These are phyloP conservation scores for Lactarius quietus DNA, from an alignment of 768 basidiomycete genomes.

Conservation along the genomic window DNA sequence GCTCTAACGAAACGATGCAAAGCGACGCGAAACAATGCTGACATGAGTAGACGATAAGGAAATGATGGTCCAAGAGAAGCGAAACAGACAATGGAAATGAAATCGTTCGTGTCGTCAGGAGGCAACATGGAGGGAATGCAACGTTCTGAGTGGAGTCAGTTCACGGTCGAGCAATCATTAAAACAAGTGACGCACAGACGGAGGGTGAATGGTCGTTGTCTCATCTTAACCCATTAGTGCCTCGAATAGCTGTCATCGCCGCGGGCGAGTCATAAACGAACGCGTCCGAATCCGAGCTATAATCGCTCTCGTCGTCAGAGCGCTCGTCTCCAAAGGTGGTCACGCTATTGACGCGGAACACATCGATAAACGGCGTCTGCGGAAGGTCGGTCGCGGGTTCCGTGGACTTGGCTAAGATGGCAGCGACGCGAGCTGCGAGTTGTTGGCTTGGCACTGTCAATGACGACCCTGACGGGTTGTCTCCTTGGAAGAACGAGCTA, in stretches of 20 bases:
- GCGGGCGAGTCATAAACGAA: slow-evolving; percentile 37
- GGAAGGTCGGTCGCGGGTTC: slow-evolving; percentile 53
- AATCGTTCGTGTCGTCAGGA: slow-evolving; percentile 1
- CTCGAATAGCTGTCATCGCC: slow-evolving; percentile 13
- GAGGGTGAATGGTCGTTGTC: neutral
- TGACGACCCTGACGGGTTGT: slow-evolving; percentile 17
- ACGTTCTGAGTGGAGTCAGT: neutral
- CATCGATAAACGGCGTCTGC: slow-evolving; percentile 76
- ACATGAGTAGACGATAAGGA: neutral
- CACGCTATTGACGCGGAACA: slow-evolving; percentile 54
- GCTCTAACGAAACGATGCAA: slow-evolving; percentile 2
- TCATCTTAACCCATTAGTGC: slow-evolving; percentile 8
- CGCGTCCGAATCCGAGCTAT: slow-evolving; percentile 34
- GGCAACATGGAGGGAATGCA: neutral
- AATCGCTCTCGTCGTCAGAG: slow-evolving; percentile 34
- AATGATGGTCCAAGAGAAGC: neutral
- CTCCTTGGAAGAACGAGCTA: slow-evolving; percentile 67
- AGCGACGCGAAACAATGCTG: neutral
- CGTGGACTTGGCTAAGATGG: slow-evolving; percentile 79
- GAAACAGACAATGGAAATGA: neutral
- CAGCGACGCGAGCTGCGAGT: slow-evolving; percentile 74
- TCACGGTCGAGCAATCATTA: neutral
- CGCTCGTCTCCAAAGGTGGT: slow-evolving; percentile 26
- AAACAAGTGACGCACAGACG: neutral
- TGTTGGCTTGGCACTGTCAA: slow-evolving; percentile 51